phyloP scores from a whole-genome alignment of 345 rosid species.

The Lepidium aucheri region DNA sequence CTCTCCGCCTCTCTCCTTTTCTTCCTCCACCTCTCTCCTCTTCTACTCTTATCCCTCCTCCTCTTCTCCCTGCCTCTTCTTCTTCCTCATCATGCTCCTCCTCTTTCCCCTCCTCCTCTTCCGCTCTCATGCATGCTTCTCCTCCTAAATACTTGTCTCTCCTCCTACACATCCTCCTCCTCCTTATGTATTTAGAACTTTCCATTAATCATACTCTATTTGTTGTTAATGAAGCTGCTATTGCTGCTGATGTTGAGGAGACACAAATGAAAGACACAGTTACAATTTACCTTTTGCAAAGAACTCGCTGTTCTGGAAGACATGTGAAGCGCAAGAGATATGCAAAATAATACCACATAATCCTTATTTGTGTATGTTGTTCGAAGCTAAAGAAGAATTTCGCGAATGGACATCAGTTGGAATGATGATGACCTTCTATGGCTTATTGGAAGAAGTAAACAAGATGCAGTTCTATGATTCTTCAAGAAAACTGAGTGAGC shows the following conservation, averaged over 20 bases:
- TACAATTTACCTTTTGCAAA: conserved; percentile 38
- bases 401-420: conserved; percentile 75
- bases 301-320: conserved; percentile 43
- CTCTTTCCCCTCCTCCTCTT: too few species aligned
- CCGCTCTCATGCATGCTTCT: too few species aligned
- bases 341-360: conserved; percentile 34
- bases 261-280: not conserved
- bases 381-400: conserved; percentile 38
- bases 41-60: too few species aligned
- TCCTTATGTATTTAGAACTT: too few species aligned
- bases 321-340: conserved; percentile 20
- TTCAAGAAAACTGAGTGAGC: conserved; percentile 25
- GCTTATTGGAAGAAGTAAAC: conserved; percentile 45
- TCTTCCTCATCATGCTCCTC: too few species aligned
- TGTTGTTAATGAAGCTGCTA: not conserved
- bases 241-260: not conserved
- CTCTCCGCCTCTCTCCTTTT: too few species aligned
- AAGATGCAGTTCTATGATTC: conserved; percentile 28
- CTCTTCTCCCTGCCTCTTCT: too few species aligned
- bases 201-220: too few species aligned
- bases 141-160: too few species aligned
- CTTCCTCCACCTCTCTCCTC: too few species aligned
- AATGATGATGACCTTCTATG: conserved; percentile 51
- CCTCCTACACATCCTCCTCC: too few species aligned
- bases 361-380: conserved; percentile 58